A percentile compares a stretch with the other conserved stretches of the same genome.
phyloP scores from a whole-genome alignment of 2,329 filamentous ascomycete species.

The Ceratocystis eucalypticola region DNA sequence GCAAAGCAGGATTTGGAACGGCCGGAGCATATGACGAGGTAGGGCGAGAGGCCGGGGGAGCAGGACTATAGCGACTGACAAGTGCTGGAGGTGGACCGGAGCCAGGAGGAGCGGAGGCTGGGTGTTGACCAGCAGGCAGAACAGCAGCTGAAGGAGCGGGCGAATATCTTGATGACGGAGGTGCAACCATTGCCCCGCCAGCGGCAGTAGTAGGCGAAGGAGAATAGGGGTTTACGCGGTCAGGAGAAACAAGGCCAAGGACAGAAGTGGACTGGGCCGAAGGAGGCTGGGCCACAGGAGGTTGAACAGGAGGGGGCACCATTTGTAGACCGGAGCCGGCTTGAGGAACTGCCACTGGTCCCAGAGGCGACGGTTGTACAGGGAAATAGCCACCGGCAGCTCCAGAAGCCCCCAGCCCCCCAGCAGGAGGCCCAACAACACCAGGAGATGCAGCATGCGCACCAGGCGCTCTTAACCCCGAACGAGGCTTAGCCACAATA shows the following conservation, averaged over 20 bases:
- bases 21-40: conserved; percentile 32
- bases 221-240: conserved; percentile 42
- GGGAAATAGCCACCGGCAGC: conserved; percentile 7
- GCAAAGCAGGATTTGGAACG: conserved; percentile 34
- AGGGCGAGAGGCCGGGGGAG: conserved; percentile 30
- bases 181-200: conserved; percentile 26
- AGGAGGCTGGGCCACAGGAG: conserved; percentile 19
- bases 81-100: conserved; percentile 21
- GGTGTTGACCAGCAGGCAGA: conserved; percentile 21
- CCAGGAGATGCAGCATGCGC: conserved; percentile 32
- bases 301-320: neutral
- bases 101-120: conserved; percentile 26
- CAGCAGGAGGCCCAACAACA: neutral
- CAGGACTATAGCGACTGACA: conserved; percentile 40
- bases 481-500: conserved; percentile 45
- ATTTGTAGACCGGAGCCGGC: neutral
- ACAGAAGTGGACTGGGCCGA: conserved; percentile 13
- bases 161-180: conserved; percentile 43
- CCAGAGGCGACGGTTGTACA: conserved; percentile 23
- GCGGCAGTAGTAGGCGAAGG: neutral
- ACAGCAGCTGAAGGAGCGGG: conserved; percentile 36
- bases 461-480: conserved; percentile 40
- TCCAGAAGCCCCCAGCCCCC: conserved; percentile 22
- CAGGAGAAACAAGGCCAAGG: conserved; percentile 38
- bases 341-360: conserved; percentile 15